Evolutionary conservation across 192 early-diverging fungal genomes (phyloP), one percentile per base, ranked within the genome.

Genomic region (Paraglomus brasilianum): DNA sequence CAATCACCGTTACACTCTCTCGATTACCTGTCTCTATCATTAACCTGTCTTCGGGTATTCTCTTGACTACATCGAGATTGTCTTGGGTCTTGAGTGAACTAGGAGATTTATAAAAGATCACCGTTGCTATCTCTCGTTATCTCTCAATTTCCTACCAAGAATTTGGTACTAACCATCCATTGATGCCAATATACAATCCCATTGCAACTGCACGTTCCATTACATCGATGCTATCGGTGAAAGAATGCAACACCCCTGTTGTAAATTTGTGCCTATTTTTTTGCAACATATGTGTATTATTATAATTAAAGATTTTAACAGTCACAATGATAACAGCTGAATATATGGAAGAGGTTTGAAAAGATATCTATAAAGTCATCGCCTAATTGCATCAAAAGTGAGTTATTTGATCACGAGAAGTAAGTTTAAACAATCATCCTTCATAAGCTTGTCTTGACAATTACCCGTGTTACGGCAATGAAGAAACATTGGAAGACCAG

Each of bases 151-250:
- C 10, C 42, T 60, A 38, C 1, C 36, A 8, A 71, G 36, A 40
- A 39, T 39, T 60, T 22, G 8, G 24, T 11, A 59, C 45, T 62
- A 71, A 79, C 78, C 96, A 98, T 0, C 96, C 96, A 71, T 96
- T 98, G 73, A 98, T 83, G n/a, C 96, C 95, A 75, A 98, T 91
- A 75, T 88, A 91, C 19, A 96, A 77, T 3, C 83, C 93, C 45
- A 95, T 75, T 6, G 86, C 80, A 39, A 92, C 68, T 30, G 83
- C 74, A 42, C 81, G 60, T 53, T 86, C 74, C 74, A 87, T 78
- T 64, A 93, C 91, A 8, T 85, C 88, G 2, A 84, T 40, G 0
- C 83, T 74, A 14, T 92, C 95, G 9, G 93, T 95, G 72, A 93
- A 96, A 7, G 92, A 96, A 67, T 98, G 96, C 44, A 96, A 88